Evolutionary conservation across 2,329 filamentous ascomycete species (phyloP).

Genomic region (Trichoderma sp.): DNA sequence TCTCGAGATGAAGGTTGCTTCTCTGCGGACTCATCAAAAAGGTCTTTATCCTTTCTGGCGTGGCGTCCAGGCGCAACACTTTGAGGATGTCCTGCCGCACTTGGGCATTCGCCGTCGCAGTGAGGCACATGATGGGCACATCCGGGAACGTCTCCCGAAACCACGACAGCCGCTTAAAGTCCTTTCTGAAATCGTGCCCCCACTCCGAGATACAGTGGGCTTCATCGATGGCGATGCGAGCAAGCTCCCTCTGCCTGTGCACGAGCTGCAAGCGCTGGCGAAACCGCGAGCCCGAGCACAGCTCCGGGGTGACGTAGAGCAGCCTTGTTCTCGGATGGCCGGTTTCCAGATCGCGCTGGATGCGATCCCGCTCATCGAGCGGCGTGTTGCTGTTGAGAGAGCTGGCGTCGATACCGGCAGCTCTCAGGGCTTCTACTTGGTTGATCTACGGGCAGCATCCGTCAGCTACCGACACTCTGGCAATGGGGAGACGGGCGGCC

Average conservation of each 20-base stretch:
- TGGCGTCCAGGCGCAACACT: constrained; percentile 67
- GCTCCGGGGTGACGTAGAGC: constrained; percentile 91
- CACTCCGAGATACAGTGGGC: constrained; percentile 98
- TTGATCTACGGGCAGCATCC: constrained; percentile 66
- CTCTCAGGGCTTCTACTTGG: constrained; percentile 79
- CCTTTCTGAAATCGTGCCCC: constrained; percentile 95
- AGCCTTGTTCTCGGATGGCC: constrained; percentile 82
- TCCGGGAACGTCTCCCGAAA: constrained; percentile 80
- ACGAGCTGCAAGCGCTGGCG: constrained; percentile 73
- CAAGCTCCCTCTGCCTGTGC: constrained; percentile 79
- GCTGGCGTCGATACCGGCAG: constrained; percentile 75
- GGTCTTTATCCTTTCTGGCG: constrained; percentile 61
- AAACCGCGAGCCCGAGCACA: constrained; percentile 77
- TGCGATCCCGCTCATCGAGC: constrained; percentile 62
- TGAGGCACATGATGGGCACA: constrained; percentile 89
- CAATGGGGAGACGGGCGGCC: constrained; percentile 13
- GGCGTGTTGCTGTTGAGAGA: constrained; percentile 86
- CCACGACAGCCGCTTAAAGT: constrained; percentile 85
- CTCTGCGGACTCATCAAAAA: constrained; percentile 85
- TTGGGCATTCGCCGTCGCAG: constrained; percentile 81
- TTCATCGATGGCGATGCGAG: constrained; percentile 87
- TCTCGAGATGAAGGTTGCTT: constrained; percentile 86
- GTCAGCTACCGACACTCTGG: background rate
- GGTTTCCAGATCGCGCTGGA: constrained; percentile 80
- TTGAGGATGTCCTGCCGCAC: constrained; percentile 82